These are phyloP conservation scores for Paraphoma sp. DNA, from an alignment of 2,329 filamentous ascomycete genomes.

Conservation along the genomic window DNA sequence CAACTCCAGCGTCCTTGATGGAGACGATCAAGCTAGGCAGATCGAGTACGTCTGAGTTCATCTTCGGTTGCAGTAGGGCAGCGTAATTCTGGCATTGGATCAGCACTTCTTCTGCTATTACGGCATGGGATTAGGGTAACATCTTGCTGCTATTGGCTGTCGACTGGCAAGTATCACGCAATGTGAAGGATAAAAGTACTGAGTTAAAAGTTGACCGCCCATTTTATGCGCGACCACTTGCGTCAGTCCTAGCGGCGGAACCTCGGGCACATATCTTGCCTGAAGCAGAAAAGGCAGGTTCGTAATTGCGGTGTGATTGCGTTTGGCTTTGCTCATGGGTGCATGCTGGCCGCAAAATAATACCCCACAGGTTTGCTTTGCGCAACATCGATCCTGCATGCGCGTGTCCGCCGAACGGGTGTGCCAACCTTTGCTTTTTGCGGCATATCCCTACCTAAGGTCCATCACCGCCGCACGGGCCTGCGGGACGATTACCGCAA, in stretches of 20 bases:
- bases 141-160: not conserved
- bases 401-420: not conserved
- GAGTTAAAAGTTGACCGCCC: not conserved
- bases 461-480: not conserved
- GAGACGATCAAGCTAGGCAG: conserved; percentile 16
- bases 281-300: not conserved
- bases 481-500: not conserved
- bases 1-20: conserved; percentile 46
- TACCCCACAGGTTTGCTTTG: conserved; percentile 8
- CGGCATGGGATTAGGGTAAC: not conserved
- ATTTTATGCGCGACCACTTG: not conserved
- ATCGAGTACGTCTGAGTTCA: conserved; percentile 7
- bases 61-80: not conserved
- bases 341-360: not conserved
- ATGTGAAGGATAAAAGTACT: not conserved
- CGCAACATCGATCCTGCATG: conserved; percentile 5
- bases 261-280: not conserved
- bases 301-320: conserved; percentile 7
- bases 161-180: not conserved
- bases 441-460: conserved; percentile 5
- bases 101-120: not conserved
- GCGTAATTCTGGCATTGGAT: not conserved
- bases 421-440: conserved; percentile 8
- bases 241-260: not conserved
- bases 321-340: not conserved